These are phyloP conservation scores for Xylaria digitata DNA, from an alignment of 2,329 filamentous ascomycete species.

Conservation along the genomic window DNA sequence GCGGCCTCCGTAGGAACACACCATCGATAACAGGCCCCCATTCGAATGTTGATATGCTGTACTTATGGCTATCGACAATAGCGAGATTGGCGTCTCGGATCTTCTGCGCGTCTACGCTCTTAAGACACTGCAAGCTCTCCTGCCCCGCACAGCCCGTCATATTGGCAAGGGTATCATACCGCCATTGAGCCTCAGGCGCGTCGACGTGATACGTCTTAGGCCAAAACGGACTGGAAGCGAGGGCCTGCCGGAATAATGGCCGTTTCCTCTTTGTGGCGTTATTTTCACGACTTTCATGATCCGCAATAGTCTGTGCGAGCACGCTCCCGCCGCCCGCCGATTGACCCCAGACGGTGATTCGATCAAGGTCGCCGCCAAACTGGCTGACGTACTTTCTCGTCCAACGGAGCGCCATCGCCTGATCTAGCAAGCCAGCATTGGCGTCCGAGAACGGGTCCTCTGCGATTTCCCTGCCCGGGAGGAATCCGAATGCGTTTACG, in stretches of 20 bases:
- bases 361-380: constrained; percentile 62
- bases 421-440: constrained; percentile 64
- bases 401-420: constrained; percentile 62
- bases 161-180: constrained; percentile 60
- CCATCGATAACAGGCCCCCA: constrained; percentile 72
- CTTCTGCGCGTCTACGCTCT: constrained; percentile 62
- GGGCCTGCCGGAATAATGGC: constrained; percentile 61
- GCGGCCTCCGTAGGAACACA: constrained; percentile 59
- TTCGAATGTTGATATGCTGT: constrained; percentile 66
- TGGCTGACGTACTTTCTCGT: constrained; percentile 57
- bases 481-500: constrained; percentile 67
- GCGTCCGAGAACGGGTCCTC: constrained; percentile 54
- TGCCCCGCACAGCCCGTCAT: constrained; percentile 60
- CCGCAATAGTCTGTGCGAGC: constrained; percentile 63
- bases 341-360: constrained; percentile 66
- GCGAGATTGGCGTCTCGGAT: constrained; percentile 63
- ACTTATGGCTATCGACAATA: constrained; percentile 62
- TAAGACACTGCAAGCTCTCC: constrained; percentile 66
- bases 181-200: constrained; percentile 60
- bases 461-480: constrained; percentile 54
- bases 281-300: constrained; percentile 39
- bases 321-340: constrained; percentile 66
- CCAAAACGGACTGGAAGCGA: constrained; percentile 66
- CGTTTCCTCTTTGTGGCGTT: constrained; percentile 51
- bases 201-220: constrained; percentile 67